Base-by-base conservation (phyloP, 495 filamentous ascomycete genomes). In the Penicillium tannophilum region DNA sequence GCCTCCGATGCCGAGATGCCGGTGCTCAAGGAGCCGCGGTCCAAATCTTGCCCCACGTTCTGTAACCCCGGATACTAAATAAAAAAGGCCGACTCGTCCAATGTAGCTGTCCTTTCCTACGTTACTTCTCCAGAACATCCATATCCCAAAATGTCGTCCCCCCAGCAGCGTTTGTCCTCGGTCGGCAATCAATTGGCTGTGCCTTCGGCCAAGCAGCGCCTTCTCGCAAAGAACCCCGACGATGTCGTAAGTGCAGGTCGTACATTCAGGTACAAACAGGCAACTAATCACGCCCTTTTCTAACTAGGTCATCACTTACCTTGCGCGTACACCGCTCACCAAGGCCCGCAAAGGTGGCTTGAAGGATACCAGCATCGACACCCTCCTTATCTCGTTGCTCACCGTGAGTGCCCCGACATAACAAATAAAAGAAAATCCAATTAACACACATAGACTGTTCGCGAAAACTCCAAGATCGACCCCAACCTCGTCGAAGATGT, bases 401-500 rank as follows among this genome's bases (percentile, higher is more conserved):
- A 80, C 93, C 71, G 84, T 94, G 74, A 79, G 63, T 54, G 86
- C 65, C 11, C 33, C 10, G 33, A 12, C 9, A 12, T 23, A 23
- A 23, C 2, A 23, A 23, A 10, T 5, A 23, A 16, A 59, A 60
- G n/a, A n/a, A 12, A 43, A 7, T 26, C 12, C 48, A 28, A 23
- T 23, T 46, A 46, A 23, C 43, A 46, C 6, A 31, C 24, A 43
- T 41, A 79, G 76, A 71, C 63, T 28, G 85, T 93, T 24, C 75
- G 87, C 48, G 80, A 88, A 66, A 87, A 87, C 54, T 89, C 89
- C 53, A 90, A 85, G 17, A 72, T 98, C 54, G 88, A 96, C 65
- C 91, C 93, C 7, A 82, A 84, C 28, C 81, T 97, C 36, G 86
- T 98, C 8, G 93, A 97, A 74, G 93, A 97, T 75, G 89, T 98